Conservation (phyloP, 1,284 basidiomycete genomes). For the Tylopilus sp. region DNA sequence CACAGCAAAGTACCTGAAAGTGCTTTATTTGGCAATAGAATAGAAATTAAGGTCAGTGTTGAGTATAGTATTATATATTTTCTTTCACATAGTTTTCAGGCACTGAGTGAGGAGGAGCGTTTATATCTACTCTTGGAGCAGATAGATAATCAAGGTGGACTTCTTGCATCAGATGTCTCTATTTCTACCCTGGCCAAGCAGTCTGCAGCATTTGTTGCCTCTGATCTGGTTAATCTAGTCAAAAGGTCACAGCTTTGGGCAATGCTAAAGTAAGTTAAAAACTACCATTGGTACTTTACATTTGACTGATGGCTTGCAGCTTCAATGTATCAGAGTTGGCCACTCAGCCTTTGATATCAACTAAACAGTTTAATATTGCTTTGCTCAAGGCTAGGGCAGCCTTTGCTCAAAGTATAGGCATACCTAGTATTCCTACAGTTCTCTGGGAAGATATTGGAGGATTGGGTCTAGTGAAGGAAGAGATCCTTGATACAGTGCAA, state of each 20-base stretch:
- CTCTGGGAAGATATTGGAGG: slow-evolving; percentile 99
- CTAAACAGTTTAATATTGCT: slow-evolving; percentile 69
- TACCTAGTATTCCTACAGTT: slow-evolving; percentile 94
- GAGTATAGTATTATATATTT: not conserved
- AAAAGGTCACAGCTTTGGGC: slow-evolving; percentile 58
- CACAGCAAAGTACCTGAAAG: slow-evolving; percentile 62
- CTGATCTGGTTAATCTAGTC: slow-evolving; percentile 75
- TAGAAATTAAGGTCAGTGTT: slow-evolving; percentile 62
- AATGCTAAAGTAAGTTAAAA: slow-evolving; percentile 43
- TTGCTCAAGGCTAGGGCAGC: slow-evolving; percentile 72
- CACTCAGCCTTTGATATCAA: slow-evolving; percentile 22
- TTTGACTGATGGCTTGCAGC: slow-evolving; percentile 5
- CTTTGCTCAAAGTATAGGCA: slow-evolving; percentile 91
- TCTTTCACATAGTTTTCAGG: slow-evolving; percentile 42
- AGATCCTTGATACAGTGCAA: slow-evolving; percentile 97
- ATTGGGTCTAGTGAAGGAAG: slow-evolving; percentile 80
- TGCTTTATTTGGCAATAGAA: slow-evolving; percentile 86
- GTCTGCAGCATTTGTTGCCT: slow-evolving; percentile 87
- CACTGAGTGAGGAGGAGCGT: slow-evolving; percentile 75
- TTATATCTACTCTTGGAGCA: slow-evolving; percentile 34
- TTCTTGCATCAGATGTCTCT: slow-evolving; percentile 76
- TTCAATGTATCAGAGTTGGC: not conserved
- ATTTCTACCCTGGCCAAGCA: slow-evolving; percentile 72
- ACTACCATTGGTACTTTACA: not conserved
- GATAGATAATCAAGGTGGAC: slow-evolving; percentile 8